These are phyloP conservation scores for Neonothopanus nambi DNA, from an alignment of 1,284 basidiomycete genomes.

Conservation along the genomic window DNA sequence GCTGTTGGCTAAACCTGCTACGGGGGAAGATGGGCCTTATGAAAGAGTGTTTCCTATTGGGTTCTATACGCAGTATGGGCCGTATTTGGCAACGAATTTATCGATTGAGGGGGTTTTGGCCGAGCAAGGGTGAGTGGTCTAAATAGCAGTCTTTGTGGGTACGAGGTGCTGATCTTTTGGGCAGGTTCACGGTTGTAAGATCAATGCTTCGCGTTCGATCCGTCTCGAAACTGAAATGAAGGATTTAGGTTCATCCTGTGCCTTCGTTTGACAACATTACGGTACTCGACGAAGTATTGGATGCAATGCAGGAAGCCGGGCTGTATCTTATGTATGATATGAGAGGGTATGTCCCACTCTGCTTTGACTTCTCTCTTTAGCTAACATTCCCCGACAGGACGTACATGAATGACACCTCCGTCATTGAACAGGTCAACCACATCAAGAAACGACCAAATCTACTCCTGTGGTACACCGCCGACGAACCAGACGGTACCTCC, in stretches of 20 bases:
- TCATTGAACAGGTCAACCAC: constrained; percentile 64
- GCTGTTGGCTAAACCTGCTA: constrained; percentile 55
- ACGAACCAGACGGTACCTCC: constrained; percentile 72
- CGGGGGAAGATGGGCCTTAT: constrained; percentile 49
- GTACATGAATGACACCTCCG: constrained; percentile 63
- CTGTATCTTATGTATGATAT: constrained; percentile 80
- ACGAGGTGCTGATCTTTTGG: not conserved
- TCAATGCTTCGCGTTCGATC: not conserved
- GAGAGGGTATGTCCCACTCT: constrained; percentile 51
- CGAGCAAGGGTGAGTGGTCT: constrained; percentile 53
- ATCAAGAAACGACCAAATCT: constrained; percentile 69
- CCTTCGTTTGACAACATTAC: constrained; percentile 63
- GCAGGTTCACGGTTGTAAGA: constrained; percentile 35
- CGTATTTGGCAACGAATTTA: constrained; percentile 58
- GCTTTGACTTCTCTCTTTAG: not conserved
- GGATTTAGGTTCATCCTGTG: constrained; percentile 57
- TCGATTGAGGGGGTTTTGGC: constrained; percentile 58
- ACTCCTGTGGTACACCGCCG: constrained; percentile 75
- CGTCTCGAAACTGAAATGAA: not conserved
- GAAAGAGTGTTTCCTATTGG: constrained; percentile 69
- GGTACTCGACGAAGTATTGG: constrained; percentile 54
- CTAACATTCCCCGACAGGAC: constrained; percentile 35
- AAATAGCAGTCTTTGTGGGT: not conserved
- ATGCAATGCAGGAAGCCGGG: constrained; percentile 70
- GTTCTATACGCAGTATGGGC: constrained; percentile 68